These are phyloP conservation scores for Verticillium nubilum DNA, from an alignment of 2,329 filamentous ascomycete genomes.

Conservation along the genomic window DNA sequence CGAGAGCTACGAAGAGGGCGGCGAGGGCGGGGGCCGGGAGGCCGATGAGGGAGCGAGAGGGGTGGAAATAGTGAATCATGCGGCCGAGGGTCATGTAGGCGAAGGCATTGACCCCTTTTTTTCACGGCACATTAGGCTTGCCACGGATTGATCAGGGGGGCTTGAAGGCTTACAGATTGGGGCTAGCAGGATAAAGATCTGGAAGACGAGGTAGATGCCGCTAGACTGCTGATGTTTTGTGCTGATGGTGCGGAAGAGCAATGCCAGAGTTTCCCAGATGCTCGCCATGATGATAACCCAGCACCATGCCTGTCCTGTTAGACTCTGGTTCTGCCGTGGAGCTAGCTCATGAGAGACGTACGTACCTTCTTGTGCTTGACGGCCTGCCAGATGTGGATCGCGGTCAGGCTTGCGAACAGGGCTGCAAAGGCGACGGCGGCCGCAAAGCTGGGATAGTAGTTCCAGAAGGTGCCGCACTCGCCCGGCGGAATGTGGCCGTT, in stretches of 20 bases:
- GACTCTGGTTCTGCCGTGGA: not conserved
- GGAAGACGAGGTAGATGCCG: constrained; percentile 16
- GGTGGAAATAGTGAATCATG: constrained; percentile 51
- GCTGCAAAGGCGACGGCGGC: constrained; percentile 21
- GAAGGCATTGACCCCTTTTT: constrained; percentile 41
- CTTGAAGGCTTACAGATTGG: constrained; percentile 18
- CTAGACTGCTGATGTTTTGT: constrained; percentile 19
- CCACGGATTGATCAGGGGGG: too few species aligned
- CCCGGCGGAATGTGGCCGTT: constrained; percentile 27
- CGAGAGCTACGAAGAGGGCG: constrained; percentile 36
- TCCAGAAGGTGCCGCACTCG: constrained; percentile 14
- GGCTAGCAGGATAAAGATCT: constrained; percentile 22
- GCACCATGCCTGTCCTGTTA: constrained; percentile 20
- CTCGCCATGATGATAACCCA: constrained; percentile 31
- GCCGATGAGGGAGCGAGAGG: constrained; percentile 20
- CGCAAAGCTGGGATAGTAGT: constrained; percentile 25
- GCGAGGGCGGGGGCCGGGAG: constrained; percentile 49
- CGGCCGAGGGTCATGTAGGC: constrained; percentile 56
- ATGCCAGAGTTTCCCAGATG: constrained; percentile 18
- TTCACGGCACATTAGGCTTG: too few species aligned
- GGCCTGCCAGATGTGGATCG: constrained; percentile 15
- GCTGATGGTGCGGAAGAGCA: constrained; percentile 17
- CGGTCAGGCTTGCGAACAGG: constrained; percentile 18
- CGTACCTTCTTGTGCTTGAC: constrained; percentile 14
- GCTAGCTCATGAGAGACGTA: constrained; percentile 4